Evolutionary conservation across 306 rosid species (phyloP), one percentile per base, ranked within the genome.

Genomic region (Rosa multiflora): DNA sequence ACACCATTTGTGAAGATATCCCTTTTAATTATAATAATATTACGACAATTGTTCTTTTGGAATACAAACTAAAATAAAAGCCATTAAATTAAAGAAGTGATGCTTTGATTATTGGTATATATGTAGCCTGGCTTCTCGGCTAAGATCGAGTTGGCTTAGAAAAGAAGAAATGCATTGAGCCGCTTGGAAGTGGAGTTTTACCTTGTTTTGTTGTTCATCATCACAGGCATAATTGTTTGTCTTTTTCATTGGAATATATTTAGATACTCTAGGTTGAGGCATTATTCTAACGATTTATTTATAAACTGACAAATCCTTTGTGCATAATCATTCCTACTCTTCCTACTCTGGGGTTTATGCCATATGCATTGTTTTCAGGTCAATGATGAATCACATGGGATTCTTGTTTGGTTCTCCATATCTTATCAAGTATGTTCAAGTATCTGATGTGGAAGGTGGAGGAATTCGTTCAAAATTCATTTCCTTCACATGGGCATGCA

Each of bases 401-500:
- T 42, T 80, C 68, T 82, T 81, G 82, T 82, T 89, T 84, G 84
- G 83, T 74, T 84, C 61, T 74, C 72, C 70, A 74, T 51, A 71
- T 76, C 59, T 70, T 40, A 72, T 66, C 35, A 62, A 67, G 76
- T 83, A 67, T 78, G 13, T 58, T 74, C 49, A 79, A 69, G 67
- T 79, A 63, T 42, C 77, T 82, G 23, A 80, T 77, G 71, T 72
- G 71, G 82, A 72, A 64, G 84, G 74, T 75, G 81, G 89, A 72
- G 80, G 86, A 69, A 79, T 59, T 75, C 32, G 78, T 80, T 73
- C 82, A 75, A 77, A 80, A 77, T 88, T 75, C 86, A 85, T 90
- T 85, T 80, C 42, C 80, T 84, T 89, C 97, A 92, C 98, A 88
- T 94, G 98, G 69, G 91, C 88, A 75, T 37, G 70, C 96, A 94